Evolutionary conservation across 139 green algal genomes (phyloP).

Genomic region (Penium margaritaceum): DNA sequence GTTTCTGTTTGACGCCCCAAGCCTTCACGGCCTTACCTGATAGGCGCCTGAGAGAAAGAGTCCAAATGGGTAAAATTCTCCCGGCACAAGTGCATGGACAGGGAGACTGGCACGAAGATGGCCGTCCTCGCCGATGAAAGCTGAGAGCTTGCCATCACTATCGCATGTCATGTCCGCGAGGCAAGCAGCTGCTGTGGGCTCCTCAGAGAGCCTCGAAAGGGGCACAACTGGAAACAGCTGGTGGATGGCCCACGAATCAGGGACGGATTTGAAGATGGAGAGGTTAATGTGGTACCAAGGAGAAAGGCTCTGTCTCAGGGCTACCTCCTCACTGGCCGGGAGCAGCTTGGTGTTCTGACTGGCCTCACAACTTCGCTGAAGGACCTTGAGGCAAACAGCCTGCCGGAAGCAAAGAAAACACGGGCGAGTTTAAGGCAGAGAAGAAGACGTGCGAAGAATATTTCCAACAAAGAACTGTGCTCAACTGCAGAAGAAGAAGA

Average conservation of each 20-base stretch:
- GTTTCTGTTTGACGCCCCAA: slow-evolving; percentile 60
- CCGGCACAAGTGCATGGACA: slow-evolving; percentile 50
- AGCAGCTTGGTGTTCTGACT: too few species aligned
- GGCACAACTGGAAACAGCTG: slow-evolving; percentile 68
- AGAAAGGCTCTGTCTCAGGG: slow-evolving; percentile 19
- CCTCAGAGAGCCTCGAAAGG: slow-evolving; percentile 54
- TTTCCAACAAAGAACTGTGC: too few species aligned
- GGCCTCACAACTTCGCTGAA: slow-evolving; percentile 18
- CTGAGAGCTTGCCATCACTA: slow-evolving; percentile 56
- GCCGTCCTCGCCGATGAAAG: slow-evolving; percentile 49
- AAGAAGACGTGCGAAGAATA: too few species aligned
- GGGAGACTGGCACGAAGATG: slow-evolving; percentile 40
- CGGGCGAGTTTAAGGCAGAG: neutral
- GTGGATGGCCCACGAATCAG: slow-evolving; percentile 62
- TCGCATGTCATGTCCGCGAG: slow-evolving; percentile 65
- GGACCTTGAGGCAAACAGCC: slow-evolving; percentile 39
- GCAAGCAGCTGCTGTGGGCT: slow-evolving; percentile 48
- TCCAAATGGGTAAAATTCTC: slow-evolving; percentile 52
- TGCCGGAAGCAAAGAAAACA: slow-evolving; percentile 7
- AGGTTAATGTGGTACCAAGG: slow-evolving; percentile 52
- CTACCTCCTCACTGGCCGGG: slow-evolving; percentile 24
- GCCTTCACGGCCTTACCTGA: slow-evolving; percentile 52
- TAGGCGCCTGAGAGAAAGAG: slow-evolving; percentile 55
- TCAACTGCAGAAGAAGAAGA: too few species aligned
- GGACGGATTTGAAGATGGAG: slow-evolving; percentile 57